Evolutionary conservation across 1,284 basidiomycete genomes (phyloP).

Genomic region (Puccinia hordei): DNA sequence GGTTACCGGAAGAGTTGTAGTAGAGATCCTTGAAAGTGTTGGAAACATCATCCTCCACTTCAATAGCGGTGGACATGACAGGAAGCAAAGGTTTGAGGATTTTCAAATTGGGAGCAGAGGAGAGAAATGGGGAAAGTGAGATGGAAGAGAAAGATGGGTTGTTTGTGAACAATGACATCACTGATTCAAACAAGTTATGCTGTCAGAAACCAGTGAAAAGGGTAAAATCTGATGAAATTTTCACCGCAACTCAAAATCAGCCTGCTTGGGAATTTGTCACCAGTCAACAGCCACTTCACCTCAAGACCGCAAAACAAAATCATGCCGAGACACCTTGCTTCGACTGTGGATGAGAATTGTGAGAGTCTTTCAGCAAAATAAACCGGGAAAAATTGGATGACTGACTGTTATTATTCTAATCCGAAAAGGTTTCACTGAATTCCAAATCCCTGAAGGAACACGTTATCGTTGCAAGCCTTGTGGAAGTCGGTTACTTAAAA

Average conservation of each 20-base stretch:
- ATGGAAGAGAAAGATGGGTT: background rate
- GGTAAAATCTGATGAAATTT: background rate
- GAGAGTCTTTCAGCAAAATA: background rate
- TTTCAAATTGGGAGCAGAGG: too few relatives aligned
- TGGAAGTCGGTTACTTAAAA: background rate
- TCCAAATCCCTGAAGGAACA: background rate
- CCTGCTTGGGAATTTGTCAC: too few relatives aligned
- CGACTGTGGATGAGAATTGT: background rate
- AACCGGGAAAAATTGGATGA: background rate
- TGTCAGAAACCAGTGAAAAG: background rate
- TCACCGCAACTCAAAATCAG: background rate
- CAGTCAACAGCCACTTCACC: background rate
- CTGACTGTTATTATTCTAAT: background rate
- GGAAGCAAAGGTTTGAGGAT: too few relatives aligned
- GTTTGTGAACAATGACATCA: background rate
- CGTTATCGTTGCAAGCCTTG: background rate
- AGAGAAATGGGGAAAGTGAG: background rate
- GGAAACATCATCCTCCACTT: background rate
- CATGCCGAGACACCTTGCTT: background rate
- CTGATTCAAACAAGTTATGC: background rate
- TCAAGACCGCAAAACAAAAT: background rate
- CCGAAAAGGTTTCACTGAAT: background rate
- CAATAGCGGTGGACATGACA: too few relatives aligned
- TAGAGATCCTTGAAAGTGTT: background rate
- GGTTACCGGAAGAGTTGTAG: background rate